Base-by-base conservation (phyloP, 805 yeast species). In the Candida peoriensis region DNA sequence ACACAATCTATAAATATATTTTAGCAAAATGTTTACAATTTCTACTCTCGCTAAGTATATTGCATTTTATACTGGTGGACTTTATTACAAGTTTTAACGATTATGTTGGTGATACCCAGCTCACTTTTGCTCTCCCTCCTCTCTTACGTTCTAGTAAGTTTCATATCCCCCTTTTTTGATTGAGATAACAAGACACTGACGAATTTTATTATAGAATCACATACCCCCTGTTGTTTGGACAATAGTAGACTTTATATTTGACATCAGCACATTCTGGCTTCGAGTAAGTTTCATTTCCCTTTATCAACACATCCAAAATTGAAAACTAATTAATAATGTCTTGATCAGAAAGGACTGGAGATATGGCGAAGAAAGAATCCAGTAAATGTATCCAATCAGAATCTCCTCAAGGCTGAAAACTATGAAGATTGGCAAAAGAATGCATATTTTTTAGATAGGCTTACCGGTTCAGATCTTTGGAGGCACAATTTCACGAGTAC, bases 401-500 rank as follows among this genome's bases (percentile, higher is more conserved):
- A 66, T 40, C 54, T 78, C 24, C 70, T 70, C 14, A 60, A 60
- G 15, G 80, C 81, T 14, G 63, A 67, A 28, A 68, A 72, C 14
- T 84, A 76, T 54, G 74, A 70, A 25, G 90, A 84, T 38, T 90
- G 95, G 90, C 78, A 71, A 42, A 60, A 57, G 15, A 68, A 60
- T 15, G 78, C 80, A 0, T 54, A 58, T 6, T 57, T 63, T 30
- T 64, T 76, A 2, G 82, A 76, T 41, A 63, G 63, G 27, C 54
- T 72, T 9, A 66, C 74, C 1, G 78, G 78, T 6, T 69, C 72
- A 14, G 75, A 74, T 42, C 48, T 72, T 15, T 76, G 94, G 95
- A 68, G 96, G 39, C 84, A 86, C 43, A 86, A 88, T 53, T 87
- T 89, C 46, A 76, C 80, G 20, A 81, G 90, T 24, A 72, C 72